Percentiles rank a stretch among this genome's conserved stretches.
Evolutionary conservation across 768 basidiomycete genomes (phyloP).

Genomic region (Clitopilus passeckerianus): DNA sequence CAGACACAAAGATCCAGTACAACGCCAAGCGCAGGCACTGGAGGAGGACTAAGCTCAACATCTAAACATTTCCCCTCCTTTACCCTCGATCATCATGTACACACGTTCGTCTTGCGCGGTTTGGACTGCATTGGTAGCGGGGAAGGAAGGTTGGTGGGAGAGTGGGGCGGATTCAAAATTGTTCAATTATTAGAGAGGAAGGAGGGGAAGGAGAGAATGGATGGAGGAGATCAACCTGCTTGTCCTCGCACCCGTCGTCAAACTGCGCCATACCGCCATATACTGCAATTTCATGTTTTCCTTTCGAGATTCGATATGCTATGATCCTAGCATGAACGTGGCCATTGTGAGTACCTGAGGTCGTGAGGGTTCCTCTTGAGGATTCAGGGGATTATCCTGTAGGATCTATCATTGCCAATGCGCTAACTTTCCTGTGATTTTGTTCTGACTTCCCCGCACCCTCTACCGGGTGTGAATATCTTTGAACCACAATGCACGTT

Average conservation of each 20-base stretch:
- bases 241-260: not conserved
- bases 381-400: not conserved
- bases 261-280: not conserved
- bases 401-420: not conserved
- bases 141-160: not conserved
- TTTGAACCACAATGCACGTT: too few species aligned
- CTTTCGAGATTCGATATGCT: not conserved
- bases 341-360: not conserved
- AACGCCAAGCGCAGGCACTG: constrained; percentile 98
- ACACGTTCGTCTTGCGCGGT: not conserved
- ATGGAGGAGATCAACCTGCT: not conserved
- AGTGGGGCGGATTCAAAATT: not conserved
- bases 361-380: too few species aligned
- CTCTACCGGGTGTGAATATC: too few species aligned
- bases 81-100: not conserved
- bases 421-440: too few species aligned
- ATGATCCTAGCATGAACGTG: not conserved
- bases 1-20: constrained; percentile 95
- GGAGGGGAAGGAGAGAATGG: not conserved
- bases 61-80: constrained; percentile 40
- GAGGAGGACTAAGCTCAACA: constrained; percentile 98
- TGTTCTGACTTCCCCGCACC: too few species aligned
- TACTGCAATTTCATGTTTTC: constrained; percentile 1
- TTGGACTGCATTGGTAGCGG: not conserved
- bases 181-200: not conserved